Percentiles rank a stretch among this genome's conserved stretches.
phyloP scores from a whole-genome alignment of 2,329 filamentous ascomycete species.

The Sclerotinia minor region DNA sequence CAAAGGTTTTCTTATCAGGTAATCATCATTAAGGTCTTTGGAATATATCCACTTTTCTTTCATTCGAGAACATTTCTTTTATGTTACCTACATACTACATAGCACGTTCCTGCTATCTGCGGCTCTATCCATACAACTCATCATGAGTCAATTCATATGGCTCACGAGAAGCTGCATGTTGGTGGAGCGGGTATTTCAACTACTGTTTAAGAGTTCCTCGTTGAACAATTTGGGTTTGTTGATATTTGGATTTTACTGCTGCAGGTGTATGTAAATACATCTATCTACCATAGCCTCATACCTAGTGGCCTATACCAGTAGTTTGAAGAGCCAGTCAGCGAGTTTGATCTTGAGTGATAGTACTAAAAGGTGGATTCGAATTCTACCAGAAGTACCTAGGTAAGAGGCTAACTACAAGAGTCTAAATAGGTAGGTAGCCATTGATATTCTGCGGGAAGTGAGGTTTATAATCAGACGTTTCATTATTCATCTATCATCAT shows the following conservation, averaged over 20 bases:
- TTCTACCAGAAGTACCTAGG: background rate
- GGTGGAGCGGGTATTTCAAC: background rate
- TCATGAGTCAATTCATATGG: slow-evolving; percentile 2
- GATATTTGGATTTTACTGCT: background rate
- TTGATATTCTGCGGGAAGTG: background rate
- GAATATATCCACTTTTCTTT: slow-evolving; percentile 8
- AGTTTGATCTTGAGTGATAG: background rate
- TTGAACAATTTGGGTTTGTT: background rate
- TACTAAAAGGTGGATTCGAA: background rate
- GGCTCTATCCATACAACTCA: background rate
- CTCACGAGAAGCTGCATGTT: slow-evolving; percentile 8
- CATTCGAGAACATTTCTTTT: background rate
- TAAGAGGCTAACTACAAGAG: background rate
- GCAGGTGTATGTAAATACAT: slow-evolving; percentile 3
- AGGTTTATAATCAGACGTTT: background rate
- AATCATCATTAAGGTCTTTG: background rate
- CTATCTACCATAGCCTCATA: background rate
- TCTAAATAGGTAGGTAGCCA: background rate
- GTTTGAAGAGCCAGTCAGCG: background rate
- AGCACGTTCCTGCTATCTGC: background rate
- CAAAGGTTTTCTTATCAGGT: background rate
- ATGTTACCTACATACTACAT: too few species aligned
- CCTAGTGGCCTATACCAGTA: background rate
- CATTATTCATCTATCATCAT: too few species aligned
- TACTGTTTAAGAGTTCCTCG: background rate